Percentiles rank a stretch among this genome's conserved stretches.
These are phyloP conservation scores for Lantana camara DNA, from an alignment of 257 asterid genomes.

Conservation along the genomic window DNA sequence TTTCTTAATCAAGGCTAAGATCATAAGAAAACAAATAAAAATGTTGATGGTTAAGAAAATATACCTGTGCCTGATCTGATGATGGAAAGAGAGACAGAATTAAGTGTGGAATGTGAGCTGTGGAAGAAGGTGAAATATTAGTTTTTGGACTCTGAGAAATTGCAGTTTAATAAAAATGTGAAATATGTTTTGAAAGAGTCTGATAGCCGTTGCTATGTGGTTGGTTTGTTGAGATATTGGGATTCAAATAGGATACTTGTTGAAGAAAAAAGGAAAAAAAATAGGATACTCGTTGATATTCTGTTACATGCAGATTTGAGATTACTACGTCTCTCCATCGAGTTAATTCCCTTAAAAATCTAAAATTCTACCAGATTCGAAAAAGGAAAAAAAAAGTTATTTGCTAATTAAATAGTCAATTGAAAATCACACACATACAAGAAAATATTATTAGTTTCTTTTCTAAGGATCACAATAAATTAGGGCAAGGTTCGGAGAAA, in stretches of 20 bases:
- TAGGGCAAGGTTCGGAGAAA: too few species aligned
- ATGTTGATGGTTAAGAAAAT: too few species aligned
- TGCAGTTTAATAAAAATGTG: not conserved
- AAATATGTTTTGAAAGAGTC: conserved; percentile 30
- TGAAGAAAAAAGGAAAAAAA: too few species aligned
- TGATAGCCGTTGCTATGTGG: conserved; percentile 26
- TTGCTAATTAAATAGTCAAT: too few species aligned
- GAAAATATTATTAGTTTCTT: too few species aligned
- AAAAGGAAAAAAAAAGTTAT: too few species aligned
- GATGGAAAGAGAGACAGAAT: not conserved
- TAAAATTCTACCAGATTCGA: too few species aligned
- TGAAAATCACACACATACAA: too few species aligned
- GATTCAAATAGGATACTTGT: conserved; percentile 26
- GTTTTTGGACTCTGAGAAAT: not conserved
- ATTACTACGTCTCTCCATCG: too few species aligned
- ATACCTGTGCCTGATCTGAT: conserved; percentile 11
- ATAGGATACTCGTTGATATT: conserved; percentile 19
- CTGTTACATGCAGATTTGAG: not conserved
- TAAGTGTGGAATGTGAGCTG: not conserved
- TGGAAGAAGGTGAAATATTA: not conserved
- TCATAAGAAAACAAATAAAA: not conserved
- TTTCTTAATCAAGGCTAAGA: too few species aligned
- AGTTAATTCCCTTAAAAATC: too few species aligned
- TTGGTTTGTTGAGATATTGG: conserved; percentile 39
- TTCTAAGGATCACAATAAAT: too few species aligned